Conservation (phyloP, 176 grass and related monocot genomes). For the Musa acuminata region DNA sequence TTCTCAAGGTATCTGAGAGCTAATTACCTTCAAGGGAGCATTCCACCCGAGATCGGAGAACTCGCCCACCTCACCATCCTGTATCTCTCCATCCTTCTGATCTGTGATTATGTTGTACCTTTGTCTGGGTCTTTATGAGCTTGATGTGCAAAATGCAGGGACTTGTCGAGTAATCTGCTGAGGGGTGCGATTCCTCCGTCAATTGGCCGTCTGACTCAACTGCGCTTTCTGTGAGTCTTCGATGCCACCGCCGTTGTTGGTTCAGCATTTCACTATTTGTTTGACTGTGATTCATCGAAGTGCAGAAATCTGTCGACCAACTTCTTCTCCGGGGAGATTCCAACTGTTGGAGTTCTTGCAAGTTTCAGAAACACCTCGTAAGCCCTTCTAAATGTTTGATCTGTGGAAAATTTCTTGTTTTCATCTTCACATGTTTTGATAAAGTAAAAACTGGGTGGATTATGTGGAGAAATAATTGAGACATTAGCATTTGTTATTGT, state of each 20-base stretch:
- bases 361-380: slow-evolving; percentile 95
- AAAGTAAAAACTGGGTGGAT: no score
- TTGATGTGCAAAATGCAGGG: slow-evolving; percentile 31
- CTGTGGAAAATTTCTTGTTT: background rate
- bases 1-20: slow-evolving; percentile 72
- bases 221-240: slow-evolving; percentile 63
- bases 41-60: slow-evolving; percentile 77
- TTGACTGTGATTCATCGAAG: background rate
- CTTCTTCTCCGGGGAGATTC: slow-evolving; percentile 92
- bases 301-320: slow-evolving; percentile 81
- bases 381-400: slow-evolving; percentile 9
- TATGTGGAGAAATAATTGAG: no score
- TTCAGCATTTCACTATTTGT: background rate
- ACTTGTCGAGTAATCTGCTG: slow-evolving; percentile 83
- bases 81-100: slow-evolving; percentile 29
- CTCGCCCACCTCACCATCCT: slow-evolving; percentile 71
- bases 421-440: background rate
- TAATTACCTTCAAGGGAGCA: slow-evolving; percentile 89
- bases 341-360: slow-evolving; percentile 68
- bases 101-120: background rate
- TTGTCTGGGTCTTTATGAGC: background rate
- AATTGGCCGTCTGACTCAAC: slow-evolving; percentile 51
- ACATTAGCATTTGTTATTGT: no score
- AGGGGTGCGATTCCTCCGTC: slow-evolving; percentile 70
- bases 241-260: background rate